Percentiles rank a stretch among this genome's conserved stretches.
These are phyloP conservation scores for Inga oerstediana DNA, from an alignment of 306 rosid genomes.

Conservation along the genomic window DNA sequence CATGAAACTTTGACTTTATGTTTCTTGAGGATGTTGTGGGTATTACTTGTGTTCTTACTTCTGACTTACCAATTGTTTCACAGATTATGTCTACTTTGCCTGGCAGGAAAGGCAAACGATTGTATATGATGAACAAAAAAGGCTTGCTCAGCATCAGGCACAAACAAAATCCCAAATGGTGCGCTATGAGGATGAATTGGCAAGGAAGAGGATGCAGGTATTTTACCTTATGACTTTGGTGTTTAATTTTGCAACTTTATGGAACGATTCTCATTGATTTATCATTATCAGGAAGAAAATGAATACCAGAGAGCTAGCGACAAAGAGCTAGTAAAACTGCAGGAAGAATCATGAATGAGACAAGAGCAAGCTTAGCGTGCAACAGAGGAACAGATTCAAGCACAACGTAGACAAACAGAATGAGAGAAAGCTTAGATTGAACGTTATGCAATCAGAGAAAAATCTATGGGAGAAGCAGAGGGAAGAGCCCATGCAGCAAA, in stretches of 20 bases:
- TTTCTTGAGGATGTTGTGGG: background rate
- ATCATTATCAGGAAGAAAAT: too few relatives aligned
- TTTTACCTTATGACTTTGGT: slow-evolving; percentile 8
- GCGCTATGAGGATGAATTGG: slow-evolving; percentile 84
- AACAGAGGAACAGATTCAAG: too few relatives aligned
- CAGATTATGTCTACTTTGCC: slow-evolving; percentile 17
- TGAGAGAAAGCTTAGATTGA: too few relatives aligned
- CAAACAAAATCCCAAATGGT: slow-evolving; percentile 93
- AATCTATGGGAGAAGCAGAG: too few relatives aligned
- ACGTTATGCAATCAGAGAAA: too few relatives aligned
- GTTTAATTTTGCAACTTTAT: background rate
- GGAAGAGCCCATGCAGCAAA: too few relatives aligned
- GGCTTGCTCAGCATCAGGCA: slow-evolving; percentile 85
- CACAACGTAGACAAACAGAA: too few relatives aligned
- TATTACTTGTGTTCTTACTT: background rate
- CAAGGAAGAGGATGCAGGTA: slow-evolving; percentile 73
- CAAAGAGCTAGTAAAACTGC: too few relatives aligned
- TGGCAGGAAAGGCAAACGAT: slow-evolving; percentile 88
- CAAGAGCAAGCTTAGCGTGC: too few relatives aligned
- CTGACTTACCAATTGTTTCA: background rate
- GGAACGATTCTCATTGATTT: background rate
- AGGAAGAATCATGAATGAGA: too few relatives aligned
- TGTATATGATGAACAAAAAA: slow-evolving; percentile 88
- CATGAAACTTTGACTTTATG: background rate
- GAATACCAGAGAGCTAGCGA: too few relatives aligned